Evolutionary conservation across 176 grass and related monocot species (phyloP).

Genomic region (Chloris gayana): DNA sequence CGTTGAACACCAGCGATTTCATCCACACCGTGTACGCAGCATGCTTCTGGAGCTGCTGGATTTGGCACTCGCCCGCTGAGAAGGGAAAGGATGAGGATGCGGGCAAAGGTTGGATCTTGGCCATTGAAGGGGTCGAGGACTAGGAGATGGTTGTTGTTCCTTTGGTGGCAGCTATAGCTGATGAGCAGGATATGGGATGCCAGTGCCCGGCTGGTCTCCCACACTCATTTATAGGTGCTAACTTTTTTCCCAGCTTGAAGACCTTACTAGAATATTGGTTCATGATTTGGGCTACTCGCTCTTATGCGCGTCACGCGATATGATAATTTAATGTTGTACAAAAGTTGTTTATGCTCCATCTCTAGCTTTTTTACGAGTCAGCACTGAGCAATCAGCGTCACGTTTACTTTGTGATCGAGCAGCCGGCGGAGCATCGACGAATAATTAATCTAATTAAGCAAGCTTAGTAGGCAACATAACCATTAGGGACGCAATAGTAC

Average conservation of each 20-base stretch:
- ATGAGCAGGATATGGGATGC: conserved; percentile 1
- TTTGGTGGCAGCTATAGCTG: background rate
- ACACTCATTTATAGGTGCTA: conserved; percentile 24
- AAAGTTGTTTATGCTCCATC: conserved; percentile 36
- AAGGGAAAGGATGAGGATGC: background rate
- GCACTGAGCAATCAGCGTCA: background rate
- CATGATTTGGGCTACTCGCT: background rate
- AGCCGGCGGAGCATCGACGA: background rate
- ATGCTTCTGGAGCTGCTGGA: background rate
- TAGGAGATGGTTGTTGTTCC: background rate
- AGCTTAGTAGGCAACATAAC: background rate
- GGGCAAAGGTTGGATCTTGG: conserved; percentile 48
- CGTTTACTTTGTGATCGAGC: conserved; percentile 19
- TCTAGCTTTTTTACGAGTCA: conserved; percentile 12
- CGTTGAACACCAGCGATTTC: conserved; percentile 84
- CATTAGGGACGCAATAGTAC: background rate
- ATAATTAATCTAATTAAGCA: conserved; percentile 2
- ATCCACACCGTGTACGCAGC: conserved; percentile 52
- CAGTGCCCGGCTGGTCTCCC: background rate
- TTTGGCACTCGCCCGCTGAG: background rate
- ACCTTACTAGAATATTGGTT: background rate
- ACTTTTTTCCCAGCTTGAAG: background rate
- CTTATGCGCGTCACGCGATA: conserved; percentile 25
- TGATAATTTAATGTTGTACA: conserved; percentile 16
- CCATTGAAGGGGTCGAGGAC: background rate